Base-by-base conservation (phyloP, 1,284 basidiomycete species). In the Hymenochaete sp. region DNA sequence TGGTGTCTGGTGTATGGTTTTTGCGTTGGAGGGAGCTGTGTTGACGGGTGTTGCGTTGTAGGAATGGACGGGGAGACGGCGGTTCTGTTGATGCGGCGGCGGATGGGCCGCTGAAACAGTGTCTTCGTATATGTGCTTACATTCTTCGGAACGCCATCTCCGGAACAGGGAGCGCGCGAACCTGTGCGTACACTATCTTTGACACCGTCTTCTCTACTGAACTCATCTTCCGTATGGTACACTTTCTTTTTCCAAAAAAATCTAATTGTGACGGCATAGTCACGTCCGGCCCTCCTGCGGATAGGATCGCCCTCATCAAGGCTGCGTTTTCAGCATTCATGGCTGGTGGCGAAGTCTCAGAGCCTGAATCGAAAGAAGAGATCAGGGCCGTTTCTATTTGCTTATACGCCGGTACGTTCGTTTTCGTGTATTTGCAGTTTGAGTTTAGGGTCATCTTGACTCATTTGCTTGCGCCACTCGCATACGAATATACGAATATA, bases 321-420 rank as follows among this genome's bases (percentile, higher is more conserved):
- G 65, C 74, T 9, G 79, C 79, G 1, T 84, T 93, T 55, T 61
- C 72, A 2, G 75, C 82, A 0, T 86, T 86, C 55, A 63, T 72
- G 10, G 65, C 74, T 3, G 71, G 93, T 18, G 81, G 78, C 2
- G 67, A 73, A 1, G 70, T 75, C 1, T 75, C 84, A 36, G 75
- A 77, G 1, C 63, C 72, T 0, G 59, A 65, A 10, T 65, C 75
- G 42, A 67, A 76, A 53, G 82, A 83, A 52, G 88, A 93, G 56
- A 71, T 93, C 36, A 77, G 86, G 25, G 82, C 82, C 0, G 78
- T 95, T 4, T 87, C 79, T 0, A 75, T 93, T 52, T 76, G 87
- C 44, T 71, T 93, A 1, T 96, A 93, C 58, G 72, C 75, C 21
- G 85, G 88, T 87, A 62, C 41, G 47, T 16, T 1, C 5, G 1